phyloP scores from a whole-genome alignment of 805 yeast genomes.

The Lachancea thermotolerans region DNA sequence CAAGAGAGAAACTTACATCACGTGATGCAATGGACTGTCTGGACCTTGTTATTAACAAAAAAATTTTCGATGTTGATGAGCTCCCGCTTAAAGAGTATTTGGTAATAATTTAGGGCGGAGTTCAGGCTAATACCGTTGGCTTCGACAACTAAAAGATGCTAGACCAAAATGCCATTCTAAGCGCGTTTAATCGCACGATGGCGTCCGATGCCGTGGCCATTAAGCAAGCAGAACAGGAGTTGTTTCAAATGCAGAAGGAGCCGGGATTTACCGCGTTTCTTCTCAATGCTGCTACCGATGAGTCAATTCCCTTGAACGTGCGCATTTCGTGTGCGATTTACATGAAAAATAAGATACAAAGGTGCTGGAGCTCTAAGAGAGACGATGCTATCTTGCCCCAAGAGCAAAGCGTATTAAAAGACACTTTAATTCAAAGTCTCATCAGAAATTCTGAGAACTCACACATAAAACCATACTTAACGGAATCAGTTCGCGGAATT shows the following conservation, averaged over 20 bases:
- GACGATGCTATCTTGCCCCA: constrained; percentile 32
- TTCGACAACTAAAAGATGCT: constrained; percentile 16
- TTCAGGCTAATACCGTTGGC: no score
- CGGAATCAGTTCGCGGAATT: constrained; percentile 51
- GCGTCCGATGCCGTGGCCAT: constrained; percentile 45
- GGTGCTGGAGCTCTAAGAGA: constrained; percentile 42
- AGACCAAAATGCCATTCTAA: constrained; percentile 44
- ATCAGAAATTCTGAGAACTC: constrained; percentile 36
- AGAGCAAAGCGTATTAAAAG: constrained; percentile 53
- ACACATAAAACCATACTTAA: constrained; percentile 48
- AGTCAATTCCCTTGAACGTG: constrained; percentile 36
- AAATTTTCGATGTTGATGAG: constrained; percentile 3
- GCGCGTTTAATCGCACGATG: constrained; percentile 47
- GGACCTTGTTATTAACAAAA: not conserved
- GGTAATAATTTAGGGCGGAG: no score
- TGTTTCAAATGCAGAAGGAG: constrained; percentile 45
- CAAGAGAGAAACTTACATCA: no score
- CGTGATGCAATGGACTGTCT: no score
- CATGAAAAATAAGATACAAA: constrained; percentile 55
- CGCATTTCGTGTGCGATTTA: constrained; percentile 60
- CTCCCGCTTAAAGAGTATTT: not conserved
- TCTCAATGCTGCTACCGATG: constrained; percentile 43
- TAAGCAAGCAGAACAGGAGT: constrained; percentile 47
- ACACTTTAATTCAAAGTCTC: constrained; percentile 47
- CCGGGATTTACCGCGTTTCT: constrained; percentile 53